Evolutionary conservation across 2,329 filamentous ascomycete genomes (phyloP), one percentile per base, ranked within the genome.

Genomic region (Colletotrichum viniferum): DNA sequence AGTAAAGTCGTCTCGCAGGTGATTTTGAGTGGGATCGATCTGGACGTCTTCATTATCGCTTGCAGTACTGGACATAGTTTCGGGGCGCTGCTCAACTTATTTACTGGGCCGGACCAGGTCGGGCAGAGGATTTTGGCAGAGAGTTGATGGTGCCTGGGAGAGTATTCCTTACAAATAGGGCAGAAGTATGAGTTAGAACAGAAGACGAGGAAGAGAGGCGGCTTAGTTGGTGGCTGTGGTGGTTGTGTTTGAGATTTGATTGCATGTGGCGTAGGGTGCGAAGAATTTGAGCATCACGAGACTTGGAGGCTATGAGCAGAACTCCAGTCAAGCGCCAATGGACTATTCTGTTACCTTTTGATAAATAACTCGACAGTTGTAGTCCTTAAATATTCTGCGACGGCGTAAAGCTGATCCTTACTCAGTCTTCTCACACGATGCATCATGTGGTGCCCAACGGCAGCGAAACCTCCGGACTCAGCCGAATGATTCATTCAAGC

Each of bases 361-460:
- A 5, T 18, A 43, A 18, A 43, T 2, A 5, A 10, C 36, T 3
- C 34, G 34, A 5, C 36, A 43, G 8, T 9, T 43, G 1, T 0
- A 18, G 4, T 10, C 16, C 16, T 43, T 43, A 18, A 9, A 43
- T 43, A 43, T 5, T 5, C 36, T 43, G 4, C 2, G 4, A 18
- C 8, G 8, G 16, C 16, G 4, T 5, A 18, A 9, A 8, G 6
- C 34, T 34, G 32, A 34, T 34, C 7, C 7, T 16, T 1, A 3
- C 18, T n/a, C 38, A 43, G 18, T 43, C 38, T 43, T 43, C 38
- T 21, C 43, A 13, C 3, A 7, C 1, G 43, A 48, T 21, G 43
- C 5, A 0, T 21, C 10, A 7, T 1, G 5, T 2, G 43, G 10
- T 21, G 10, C n/a, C 10, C 5, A 21, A 13, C 9, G 0, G n/a